A percentile compares a stretch with the other conserved stretches of the same genome.
These are phyloP conservation scores for Sphagnum tenellum DNA, from an alignment of 225 moss, liverwort and hornwort species.

Conservation along the genomic window DNA sequence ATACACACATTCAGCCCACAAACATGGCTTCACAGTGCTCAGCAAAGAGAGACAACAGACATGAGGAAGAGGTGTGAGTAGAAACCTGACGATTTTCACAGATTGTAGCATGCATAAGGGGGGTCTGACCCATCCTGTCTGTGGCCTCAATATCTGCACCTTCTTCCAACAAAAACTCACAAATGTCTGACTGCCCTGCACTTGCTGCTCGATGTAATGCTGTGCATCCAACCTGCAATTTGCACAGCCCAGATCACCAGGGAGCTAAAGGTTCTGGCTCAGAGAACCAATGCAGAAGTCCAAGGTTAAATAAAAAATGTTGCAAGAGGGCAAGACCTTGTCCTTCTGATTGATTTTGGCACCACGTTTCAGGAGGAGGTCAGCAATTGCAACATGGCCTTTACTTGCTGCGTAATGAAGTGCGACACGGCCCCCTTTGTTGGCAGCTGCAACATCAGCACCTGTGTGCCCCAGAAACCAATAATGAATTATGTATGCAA, in stretches of 20 bases:
- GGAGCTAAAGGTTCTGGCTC: background rate
- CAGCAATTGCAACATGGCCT: conserved; percentile 55
- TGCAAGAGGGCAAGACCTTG: conserved; percentile 14
- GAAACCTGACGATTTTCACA: conserved; percentile 71
- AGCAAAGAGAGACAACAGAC: background rate
- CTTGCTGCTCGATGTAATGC: conserved; percentile 90
- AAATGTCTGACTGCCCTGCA: conserved; percentile 72
- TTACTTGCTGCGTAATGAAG: conserved; percentile 97
- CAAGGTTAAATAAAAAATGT: background rate
- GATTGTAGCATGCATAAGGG: conserved; percentile 89
- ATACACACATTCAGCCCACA: no score
- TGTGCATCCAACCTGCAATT: conserved; percentile 57
- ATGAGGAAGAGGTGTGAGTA: background rate
- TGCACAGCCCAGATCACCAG: no score
- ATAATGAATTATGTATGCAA: background rate
- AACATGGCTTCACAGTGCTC: background rate
- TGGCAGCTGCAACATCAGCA: conserved; percentile 51
- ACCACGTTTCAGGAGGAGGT: conserved; percentile 44
- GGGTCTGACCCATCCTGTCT: conserved; percentile 69
- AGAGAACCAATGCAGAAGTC: background rate
- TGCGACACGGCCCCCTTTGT: conserved; percentile 70
- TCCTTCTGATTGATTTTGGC: conserved; percentile 87
- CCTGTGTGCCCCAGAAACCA: conserved; percentile 12
- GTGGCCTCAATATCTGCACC: conserved; percentile 73
- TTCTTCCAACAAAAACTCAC: conserved; percentile 84